Evolutionary conservation across 1,139 yeast species (phyloP).

Genomic region (Nakaseomyces delphensis): DNA sequence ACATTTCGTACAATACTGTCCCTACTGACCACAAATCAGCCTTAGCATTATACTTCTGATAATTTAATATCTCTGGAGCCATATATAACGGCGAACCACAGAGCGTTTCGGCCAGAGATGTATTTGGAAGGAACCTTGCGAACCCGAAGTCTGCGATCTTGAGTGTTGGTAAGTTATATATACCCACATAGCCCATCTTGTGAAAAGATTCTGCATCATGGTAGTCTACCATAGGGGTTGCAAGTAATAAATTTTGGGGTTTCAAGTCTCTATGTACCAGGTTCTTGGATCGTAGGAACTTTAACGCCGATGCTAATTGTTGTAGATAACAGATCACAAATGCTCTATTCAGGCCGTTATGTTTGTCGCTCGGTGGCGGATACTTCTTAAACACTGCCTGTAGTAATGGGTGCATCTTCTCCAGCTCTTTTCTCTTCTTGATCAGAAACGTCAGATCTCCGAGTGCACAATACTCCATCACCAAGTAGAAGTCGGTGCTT

Average conservation of each 20-base stretch:
- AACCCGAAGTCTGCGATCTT: slow-evolving; percentile 97
- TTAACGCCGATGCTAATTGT: slow-evolving; percentile 76
- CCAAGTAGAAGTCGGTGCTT: slow-evolving; percentile 67
- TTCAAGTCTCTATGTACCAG: slow-evolving; percentile 90
- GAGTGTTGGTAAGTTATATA: slow-evolving; percentile 80
- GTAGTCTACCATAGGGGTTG: slow-evolving; percentile 53
- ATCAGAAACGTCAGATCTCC: slow-evolving; percentile 90
- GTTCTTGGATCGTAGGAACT: slow-evolving; percentile 71
- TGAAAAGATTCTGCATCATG: slow-evolving; percentile 54
- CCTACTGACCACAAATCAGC: slow-evolving; percentile 99
- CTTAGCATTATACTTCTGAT: slow-evolving; percentile 92
- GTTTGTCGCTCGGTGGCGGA: slow-evolving; percentile 66
- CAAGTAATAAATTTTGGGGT: slow-evolving; percentile 80
- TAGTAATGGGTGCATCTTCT: slow-evolving; percentile 69
- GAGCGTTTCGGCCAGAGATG: slow-evolving; percentile 90
- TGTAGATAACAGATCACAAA: slow-evolving; percentile 77
- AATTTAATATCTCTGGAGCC: slow-evolving; percentile 95
- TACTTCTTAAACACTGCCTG: slow-evolving; percentile 67
- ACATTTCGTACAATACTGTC: slow-evolving; percentile 90
- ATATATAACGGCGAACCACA: slow-evolving; percentile 96
- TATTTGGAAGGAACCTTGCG: slow-evolving; percentile 85
- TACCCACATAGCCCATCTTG: slow-evolving; percentile 53
- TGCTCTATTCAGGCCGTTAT: slow-evolving; percentile 71
- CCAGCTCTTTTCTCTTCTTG: slow-evolving; percentile 62
- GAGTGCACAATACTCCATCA: slow-evolving; percentile 95